A percentile compares a stretch with the other conserved stretches of the same genome.
Evolutionary conservation across 176 grass and related monocot genomes (phyloP).

Genomic region (Tillandsia leiboldiana): DNA sequence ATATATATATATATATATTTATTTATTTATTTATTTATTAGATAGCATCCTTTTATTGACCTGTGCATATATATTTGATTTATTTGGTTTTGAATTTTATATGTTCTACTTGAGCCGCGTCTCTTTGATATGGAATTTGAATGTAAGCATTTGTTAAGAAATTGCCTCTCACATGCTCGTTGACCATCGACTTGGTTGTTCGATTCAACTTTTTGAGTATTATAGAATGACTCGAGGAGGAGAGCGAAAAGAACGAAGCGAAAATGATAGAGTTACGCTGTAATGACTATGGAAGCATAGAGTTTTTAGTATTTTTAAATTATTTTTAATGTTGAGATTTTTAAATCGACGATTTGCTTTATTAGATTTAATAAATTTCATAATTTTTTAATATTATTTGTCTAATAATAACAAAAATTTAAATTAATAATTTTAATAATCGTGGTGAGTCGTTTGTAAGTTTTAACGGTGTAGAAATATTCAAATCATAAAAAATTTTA

Average conservation of each 20-base stretch:
- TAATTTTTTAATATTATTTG: background rate
- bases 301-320: no score
- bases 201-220: background rate
- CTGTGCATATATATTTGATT: background rate
- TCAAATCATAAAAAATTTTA: no score
- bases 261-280: background rate
- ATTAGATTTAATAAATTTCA: background rate
- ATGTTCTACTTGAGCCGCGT: background rate
- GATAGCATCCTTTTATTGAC: no score
- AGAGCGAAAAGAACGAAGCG: background rate
- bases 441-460: no score
- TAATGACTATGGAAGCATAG: no score
- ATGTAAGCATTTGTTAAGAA: background rate
- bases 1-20: no score
- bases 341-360: background rate
- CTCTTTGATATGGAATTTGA: background rate
- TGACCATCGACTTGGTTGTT: background rate
- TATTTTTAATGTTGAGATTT: background rate
- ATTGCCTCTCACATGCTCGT: background rate
- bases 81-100: background rate
- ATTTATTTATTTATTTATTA: no score
- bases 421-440: no score
- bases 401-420: no score
- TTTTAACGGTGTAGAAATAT: no score
- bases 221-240: background rate